Percentiles rank a stretch among this genome's conserved stretches.
Evolutionary conservation across 169 alveolate species (phyloP).

Genomic region (Cryptosporidium ryanae): DNA sequence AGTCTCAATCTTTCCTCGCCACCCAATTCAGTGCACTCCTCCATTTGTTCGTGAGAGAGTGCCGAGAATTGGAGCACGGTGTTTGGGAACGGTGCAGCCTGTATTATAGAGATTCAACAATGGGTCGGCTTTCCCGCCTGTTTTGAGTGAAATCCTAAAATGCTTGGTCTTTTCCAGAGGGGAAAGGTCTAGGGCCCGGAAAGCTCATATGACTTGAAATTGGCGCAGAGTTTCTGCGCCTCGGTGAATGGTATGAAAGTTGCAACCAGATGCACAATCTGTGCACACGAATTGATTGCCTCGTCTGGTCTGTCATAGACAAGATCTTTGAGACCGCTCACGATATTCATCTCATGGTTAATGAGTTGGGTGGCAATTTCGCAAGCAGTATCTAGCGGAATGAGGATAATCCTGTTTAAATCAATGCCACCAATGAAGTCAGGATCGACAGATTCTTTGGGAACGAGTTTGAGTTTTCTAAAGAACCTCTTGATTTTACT

Average conservation of each 20-base stretch:
- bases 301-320: constrained; percentile 59
- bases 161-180: too few species aligned
- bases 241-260: constrained; percentile 33
- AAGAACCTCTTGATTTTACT: constrained; percentile 6
- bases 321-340: constrained; percentile 21
- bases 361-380: constrained; percentile 46
- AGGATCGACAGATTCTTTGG: constrained; percentile 19
- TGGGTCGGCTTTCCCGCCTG: neutral
- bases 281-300: constrained; percentile 37
- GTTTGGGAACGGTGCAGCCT: too few species aligned
- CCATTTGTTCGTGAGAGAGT: too few species aligned
- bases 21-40: neutral
- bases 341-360: constrained; percentile 22
- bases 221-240: constrained; percentile 50
- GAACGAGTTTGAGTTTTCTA: constrained; percentile 15
- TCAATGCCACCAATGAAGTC: constrained; percentile 50
- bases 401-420: neutral
- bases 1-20: neutral
- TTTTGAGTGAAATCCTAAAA: too few species aligned
- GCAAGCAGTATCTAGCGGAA: constrained; percentile 61
- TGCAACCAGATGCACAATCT: constrained; percentile 27
- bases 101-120: neutral
- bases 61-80: too few species aligned
- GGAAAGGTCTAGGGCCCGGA: constrained; percentile 30
- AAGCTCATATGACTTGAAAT: constrained; percentile 51